Percentiles rank a stretch among this genome's conserved stretches.
These are phyloP conservation scores for Hyaloscypha hepaticicola DNA, from an alignment of 495 filamentous ascomycete species.

Conservation along the genomic window DNA sequence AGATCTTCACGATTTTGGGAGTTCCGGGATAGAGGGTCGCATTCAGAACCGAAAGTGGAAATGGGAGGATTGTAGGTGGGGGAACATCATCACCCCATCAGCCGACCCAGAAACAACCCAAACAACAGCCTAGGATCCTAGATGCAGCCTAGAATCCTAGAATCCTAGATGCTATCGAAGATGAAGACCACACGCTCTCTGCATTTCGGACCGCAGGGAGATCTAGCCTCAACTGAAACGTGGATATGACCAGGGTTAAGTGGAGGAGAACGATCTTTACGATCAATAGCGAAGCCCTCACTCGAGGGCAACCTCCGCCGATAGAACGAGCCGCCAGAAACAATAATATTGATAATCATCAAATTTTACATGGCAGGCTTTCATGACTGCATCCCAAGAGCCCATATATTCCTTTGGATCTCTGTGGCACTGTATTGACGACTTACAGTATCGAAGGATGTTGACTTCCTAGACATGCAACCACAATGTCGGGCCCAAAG, in stretches of 20 bases:
- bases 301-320: background rate
- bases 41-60: background rate
- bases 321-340: background rate
- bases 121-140: slow-evolving; percentile 5
- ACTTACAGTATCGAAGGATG: background rate
- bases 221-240: background rate
- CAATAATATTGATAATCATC: background rate
- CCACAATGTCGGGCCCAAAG: background rate
- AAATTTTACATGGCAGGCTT: background rate
- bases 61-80: background rate
- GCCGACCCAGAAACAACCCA: background rate
- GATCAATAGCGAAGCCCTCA: background rate
- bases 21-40: background rate
- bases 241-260: background rate
- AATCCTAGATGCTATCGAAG: background rate
- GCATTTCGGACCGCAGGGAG: slow-evolving; percentile 4
- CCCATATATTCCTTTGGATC: background rate
- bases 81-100: background rate
- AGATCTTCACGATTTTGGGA: background rate
- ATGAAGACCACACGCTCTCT: background rate
- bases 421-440: background rate
- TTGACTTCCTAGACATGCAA: background rate
- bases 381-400: too few relatives aligned
- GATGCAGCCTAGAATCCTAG: too few relatives aligned
- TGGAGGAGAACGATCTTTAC: background rate